Conservation (phyloP, 2,329 filamentous ascomycete genomes). For the Scedosporium apiospermum region DNA sequence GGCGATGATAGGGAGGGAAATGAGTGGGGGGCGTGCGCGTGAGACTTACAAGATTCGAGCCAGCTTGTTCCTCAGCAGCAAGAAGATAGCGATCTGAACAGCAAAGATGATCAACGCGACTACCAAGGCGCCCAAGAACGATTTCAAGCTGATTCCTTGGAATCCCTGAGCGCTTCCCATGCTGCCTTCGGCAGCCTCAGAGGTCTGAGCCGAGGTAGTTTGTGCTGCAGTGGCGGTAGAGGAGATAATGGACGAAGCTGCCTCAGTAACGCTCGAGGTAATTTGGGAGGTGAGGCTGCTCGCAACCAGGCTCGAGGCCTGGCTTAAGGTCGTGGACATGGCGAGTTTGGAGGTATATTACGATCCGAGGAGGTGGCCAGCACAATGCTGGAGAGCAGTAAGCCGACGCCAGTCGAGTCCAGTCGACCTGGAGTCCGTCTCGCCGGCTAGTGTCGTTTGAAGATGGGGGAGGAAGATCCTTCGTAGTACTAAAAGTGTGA, state of each 20-base stretch:
- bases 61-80: constrained; percentile 67
- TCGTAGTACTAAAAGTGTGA: not conserved
- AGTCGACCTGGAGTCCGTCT: not conserved
- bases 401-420: not conserved
- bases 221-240: constrained; percentile 7
- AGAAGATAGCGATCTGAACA: constrained; percentile 59
- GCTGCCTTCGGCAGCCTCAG: constrained; percentile 2
- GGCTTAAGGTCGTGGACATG: not conserved
- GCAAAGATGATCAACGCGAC: constrained; percentile 54
- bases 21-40: constrained; percentile 4
- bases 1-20: not conserved
- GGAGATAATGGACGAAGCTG: constrained; percentile 5
- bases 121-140: constrained; percentile 57
- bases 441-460: too few relatives aligned
- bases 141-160: constrained; percentile 34
- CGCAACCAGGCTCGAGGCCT: not conserved
- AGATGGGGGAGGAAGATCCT: not conserved
- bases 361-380: not conserved
- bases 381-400: not conserved
- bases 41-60: constrained; percentile 68
- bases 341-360: not conserved
- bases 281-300: not conserved
- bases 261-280: not conserved
- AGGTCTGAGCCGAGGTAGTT: not conserved
- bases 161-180: constrained; percentile 14